phyloP scores from a whole-genome alignment of 768 basidiomycete species.

The Suillus cothurnatus region DNA sequence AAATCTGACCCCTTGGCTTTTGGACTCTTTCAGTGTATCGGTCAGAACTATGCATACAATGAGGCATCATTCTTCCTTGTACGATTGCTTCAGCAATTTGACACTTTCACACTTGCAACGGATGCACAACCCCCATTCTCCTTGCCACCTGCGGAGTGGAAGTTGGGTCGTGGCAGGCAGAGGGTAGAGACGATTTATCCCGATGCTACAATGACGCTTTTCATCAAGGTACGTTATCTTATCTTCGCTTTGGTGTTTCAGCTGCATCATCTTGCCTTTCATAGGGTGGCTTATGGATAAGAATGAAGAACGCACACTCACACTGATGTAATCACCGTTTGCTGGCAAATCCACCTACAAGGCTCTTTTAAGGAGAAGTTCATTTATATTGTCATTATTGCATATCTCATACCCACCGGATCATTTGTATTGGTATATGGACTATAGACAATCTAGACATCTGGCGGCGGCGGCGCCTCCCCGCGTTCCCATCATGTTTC shows the following conservation, averaged over 20 bases:
- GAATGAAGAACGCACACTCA: slow-evolving; percentile 36
- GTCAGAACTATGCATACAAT: slow-evolving; percentile 77
- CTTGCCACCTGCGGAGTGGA: slow-evolving; percentile 64
- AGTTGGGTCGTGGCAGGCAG: slow-evolving; percentile 44
- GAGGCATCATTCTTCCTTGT: slow-evolving; percentile 76
- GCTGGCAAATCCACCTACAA: not conserved
- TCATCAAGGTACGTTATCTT: slow-evolving; percentile 53
- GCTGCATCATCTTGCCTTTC: slow-evolving; percentile 9
- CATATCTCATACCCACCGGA: slow-evolving; percentile 6
- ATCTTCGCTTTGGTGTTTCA: slow-evolving; percentile 12
- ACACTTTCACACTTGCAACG: slow-evolving; percentile 56
- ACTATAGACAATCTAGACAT: slow-evolving; percentile 2
- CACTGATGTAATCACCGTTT: slow-evolving; percentile 14
- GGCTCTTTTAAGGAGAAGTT: slow-evolving; percentile 4
- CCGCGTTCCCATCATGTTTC: not conserved
- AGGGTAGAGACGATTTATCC: slow-evolving; percentile 62
- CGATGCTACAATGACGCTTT: slow-evolving; percentile 63
- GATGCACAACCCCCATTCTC: slow-evolving; percentile 66
- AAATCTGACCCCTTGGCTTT: slow-evolving; percentile 8
- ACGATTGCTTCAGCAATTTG: slow-evolving; percentile 65
- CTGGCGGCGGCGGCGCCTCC: not conserved
- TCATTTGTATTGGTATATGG: slow-evolving; percentile 1
- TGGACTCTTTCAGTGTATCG: slow-evolving; percentile 53
- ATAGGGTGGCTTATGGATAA: slow-evolving; percentile 64
- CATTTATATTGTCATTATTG: slow-evolving; percentile 21